Conservation (phyloP, 2,329 filamentous ascomycete genomes). For the Curvularia lunata region DNA sequence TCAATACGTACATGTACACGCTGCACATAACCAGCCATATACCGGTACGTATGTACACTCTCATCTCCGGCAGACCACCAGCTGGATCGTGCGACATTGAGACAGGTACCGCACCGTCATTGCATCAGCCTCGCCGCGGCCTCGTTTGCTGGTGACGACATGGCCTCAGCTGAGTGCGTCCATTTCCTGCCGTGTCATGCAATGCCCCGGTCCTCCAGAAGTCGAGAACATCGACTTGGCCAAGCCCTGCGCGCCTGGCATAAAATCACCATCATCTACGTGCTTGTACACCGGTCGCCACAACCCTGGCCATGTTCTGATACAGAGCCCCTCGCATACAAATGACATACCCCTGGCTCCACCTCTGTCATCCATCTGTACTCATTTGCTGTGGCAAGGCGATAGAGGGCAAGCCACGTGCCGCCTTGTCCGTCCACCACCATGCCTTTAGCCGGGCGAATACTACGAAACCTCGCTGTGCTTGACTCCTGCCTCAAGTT, state of each 20-base stretch:
- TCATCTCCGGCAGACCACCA: slow-evolving; percentile 5
- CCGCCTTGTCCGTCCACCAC: slow-evolving; percentile 10
- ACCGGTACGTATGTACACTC: neutral
- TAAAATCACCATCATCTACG: slow-evolving; percentile 6
- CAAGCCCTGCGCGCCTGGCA: slow-evolving; percentile 1
- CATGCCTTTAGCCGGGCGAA: slow-evolving; percentile 18
- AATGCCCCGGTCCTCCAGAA: slow-evolving; percentile 13
- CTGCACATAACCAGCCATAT: neutral
- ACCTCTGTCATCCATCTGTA: slow-evolving; percentile 7
- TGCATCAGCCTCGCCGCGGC: slow-evolving; percentile 19
- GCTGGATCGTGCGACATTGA: slow-evolving; percentile 22
- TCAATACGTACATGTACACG: too few relatives aligned
- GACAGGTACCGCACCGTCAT: slow-evolving; percentile 10
- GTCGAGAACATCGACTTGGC: slow-evolving; percentile 24
- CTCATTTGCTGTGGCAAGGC: slow-evolving; percentile 21
- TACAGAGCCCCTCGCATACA: neutral
- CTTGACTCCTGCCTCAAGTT: slow-evolving; percentile 18
- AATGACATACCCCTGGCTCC: slow-evolving; percentile 17
- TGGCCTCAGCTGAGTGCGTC: slow-evolving; percentile 18
- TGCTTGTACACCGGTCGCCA: slow-evolving; percentile 13
- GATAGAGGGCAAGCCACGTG: slow-evolving; percentile 41
- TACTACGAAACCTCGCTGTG: slow-evolving; percentile 25
- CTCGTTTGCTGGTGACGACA: slow-evolving; percentile 24
- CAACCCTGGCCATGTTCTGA: neutral
- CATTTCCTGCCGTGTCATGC: slow-evolving; percentile 27